A percentile compares a stretch with the other conserved stretches of the same genome.
Conservation (phyloP, 441 rosid genomes). For the Pelargonium myrrhifolium region DNA sequence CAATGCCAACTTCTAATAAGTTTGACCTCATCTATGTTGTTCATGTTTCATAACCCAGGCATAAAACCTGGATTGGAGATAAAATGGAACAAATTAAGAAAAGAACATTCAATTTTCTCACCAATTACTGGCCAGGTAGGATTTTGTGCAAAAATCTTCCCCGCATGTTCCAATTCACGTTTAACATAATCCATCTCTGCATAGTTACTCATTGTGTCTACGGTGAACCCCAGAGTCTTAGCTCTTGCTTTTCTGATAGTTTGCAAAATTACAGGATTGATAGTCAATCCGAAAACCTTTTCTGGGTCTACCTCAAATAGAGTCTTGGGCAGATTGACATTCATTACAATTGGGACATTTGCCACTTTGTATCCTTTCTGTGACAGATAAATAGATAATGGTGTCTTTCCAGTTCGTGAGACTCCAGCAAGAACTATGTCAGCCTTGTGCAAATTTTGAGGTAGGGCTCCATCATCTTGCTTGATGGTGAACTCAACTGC, state of each 20-base stretch:
- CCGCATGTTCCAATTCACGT: slow-evolving; percentile 60
- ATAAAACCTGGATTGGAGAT: background rate
- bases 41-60: background rate
- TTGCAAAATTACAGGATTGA: slow-evolving; percentile 61
- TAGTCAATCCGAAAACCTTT: slow-evolving; percentile 70
- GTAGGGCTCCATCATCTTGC: slow-evolving; percentile 80
- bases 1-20: slow-evolving; percentile 5
- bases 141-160: slow-evolving; percentile 54
- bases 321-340: slow-evolving; percentile 50
- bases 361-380: slow-evolving; percentile 87
- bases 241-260: slow-evolving; percentile 70
- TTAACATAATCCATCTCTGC: slow-evolving; percentile 71
- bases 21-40: background rate
- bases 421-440: slow-evolving; percentile 75
- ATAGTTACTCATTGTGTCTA: slow-evolving; percentile 44
- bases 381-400: slow-evolving; percentile 65
- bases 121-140: slow-evolving; percentile 86
- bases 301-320: slow-evolving; percentile 57
- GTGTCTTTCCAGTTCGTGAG: slow-evolving; percentile 82
- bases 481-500: slow-evolving; percentile 83
- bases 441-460: slow-evolving; percentile 56
- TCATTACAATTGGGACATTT: slow-evolving; percentile 77
- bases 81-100: background rate
- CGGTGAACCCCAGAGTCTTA: slow-evolving; percentile 52
- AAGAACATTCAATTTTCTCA: slow-evolving; percentile 21